Evolutionary conservation across 768 basidiomycete genomes (phyloP).

Genomic region (Boletus subparvulus): DNA sequence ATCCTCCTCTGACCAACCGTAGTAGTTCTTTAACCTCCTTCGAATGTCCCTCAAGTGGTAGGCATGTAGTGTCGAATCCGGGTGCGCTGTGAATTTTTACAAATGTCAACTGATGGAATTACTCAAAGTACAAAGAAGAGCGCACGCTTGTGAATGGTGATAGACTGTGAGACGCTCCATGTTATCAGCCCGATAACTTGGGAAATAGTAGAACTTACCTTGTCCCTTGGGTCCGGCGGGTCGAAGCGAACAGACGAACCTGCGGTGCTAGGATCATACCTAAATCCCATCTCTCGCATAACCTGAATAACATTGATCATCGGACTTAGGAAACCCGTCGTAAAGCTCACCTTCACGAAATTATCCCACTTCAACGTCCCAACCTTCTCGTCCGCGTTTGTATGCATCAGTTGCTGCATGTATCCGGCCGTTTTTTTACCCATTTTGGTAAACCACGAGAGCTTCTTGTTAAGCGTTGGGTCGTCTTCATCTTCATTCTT

Average conservation of each 20-base stretch:
- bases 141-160: conserved; percentile 75
- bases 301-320: conserved; percentile 41
- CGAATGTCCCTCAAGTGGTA: conserved; percentile 47
- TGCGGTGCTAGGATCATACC: conserved; percentile 69
- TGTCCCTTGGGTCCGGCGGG: conserved; percentile 57
- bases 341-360: conserved; percentile 60
- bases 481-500: conserved; percentile 34
- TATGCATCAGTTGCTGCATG: conserved; percentile 66
- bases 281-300: conserved; percentile 79
- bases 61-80: conserved; percentile 51
- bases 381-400: conserved; percentile 53
- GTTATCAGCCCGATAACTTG: conserved; percentile 2
- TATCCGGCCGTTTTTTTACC: conserved; percentile 55
- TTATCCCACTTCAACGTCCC: conserved; percentile 79
- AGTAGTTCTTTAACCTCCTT: conserved; percentile 56
- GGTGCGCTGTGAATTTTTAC: conserved; percentile 54
- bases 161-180: conserved; percentile 43
- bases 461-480: conserved; percentile 36
- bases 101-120: background rate
- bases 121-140: conserved; percentile 2
- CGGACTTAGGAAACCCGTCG: background rate
- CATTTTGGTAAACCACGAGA: conserved; percentile 56
- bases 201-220: conserved; percentile 32
- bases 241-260: conserved; percentile 84
- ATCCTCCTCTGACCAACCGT: conserved; percentile 62